Conservation (phyloP, 371 early-diverging fungal species). For the Paraphysoderma sedebokerense region DNA sequence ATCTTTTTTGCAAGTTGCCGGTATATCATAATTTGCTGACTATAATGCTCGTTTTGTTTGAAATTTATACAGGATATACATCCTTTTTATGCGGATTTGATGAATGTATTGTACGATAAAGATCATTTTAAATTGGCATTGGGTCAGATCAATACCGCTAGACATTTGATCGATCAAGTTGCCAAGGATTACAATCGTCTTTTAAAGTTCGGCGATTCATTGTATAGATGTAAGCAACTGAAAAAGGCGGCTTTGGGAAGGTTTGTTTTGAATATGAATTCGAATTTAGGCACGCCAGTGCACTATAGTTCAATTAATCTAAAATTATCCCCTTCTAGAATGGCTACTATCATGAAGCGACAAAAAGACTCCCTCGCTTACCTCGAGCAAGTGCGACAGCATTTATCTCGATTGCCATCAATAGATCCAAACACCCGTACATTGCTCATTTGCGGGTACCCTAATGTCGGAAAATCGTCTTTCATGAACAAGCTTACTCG, state of each 20-base stretch:
- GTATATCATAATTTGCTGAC: background rate
- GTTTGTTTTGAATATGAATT: background rate
- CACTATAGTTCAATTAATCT: background rate
- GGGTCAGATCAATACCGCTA: slow-evolving; percentile 97
- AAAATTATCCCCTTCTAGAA: slow-evolving; percentile 26
- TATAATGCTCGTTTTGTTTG: background rate
- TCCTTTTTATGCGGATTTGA: slow-evolving; percentile 99
- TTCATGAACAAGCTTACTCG: slow-evolving; percentile 99
- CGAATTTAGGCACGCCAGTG: background rate
- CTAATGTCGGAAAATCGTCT: slow-evolving; percentile 99
- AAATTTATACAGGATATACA: slow-evolving; percentile 72
- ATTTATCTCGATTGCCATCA: slow-evolving; percentile 90
- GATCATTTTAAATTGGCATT: slow-evolving; percentile 99
- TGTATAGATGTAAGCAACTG: slow-evolving; percentile 98
- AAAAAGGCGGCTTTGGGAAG: slow-evolving; percentile 97
- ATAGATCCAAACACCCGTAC: slow-evolving; percentile 99
- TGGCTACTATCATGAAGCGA: slow-evolving; percentile 99
- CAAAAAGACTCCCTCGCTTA: slow-evolving; percentile 97
- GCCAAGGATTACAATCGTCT: slow-evolving; percentile 96
- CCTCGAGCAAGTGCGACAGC: slow-evolving; percentile 99
- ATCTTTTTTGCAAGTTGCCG: too few species aligned
- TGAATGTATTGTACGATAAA: slow-evolving; percentile 99
- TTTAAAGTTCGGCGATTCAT: slow-evolving; percentile 98
- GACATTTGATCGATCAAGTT: slow-evolving; percentile 86
- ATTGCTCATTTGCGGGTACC: slow-evolving; percentile 98